Conservation (phyloP, 2,329 filamentous ascomycete genomes). For the Beauveria bassiana region DNA sequence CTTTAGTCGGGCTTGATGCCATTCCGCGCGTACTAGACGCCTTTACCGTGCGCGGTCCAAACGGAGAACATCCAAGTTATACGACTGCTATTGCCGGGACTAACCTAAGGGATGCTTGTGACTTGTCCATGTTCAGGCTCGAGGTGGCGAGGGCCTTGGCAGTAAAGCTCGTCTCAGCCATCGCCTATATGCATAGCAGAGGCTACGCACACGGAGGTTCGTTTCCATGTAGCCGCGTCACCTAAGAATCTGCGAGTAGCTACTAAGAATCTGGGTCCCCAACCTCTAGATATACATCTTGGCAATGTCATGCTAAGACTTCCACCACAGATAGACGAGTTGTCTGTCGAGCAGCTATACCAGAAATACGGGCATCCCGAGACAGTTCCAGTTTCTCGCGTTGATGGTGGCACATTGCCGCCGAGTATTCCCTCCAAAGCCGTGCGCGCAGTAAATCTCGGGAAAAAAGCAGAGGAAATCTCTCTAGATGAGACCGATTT, state of each 20-base stretch:
- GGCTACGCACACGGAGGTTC: slow-evolving; percentile 18
- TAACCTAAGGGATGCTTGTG: neutral
- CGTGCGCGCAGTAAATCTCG: neutral
- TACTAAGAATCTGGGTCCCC: neutral
- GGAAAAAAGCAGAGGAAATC: neutral
- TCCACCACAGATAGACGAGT: slow-evolving; percentile 15
- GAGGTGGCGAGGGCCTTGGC: slow-evolving; percentile 15
- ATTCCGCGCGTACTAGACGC: neutral
- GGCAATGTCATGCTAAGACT: slow-evolving; percentile 16
- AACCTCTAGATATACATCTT: slow-evolving; percentile 19
- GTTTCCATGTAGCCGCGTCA: neutral
- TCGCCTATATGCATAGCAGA: slow-evolving; percentile 19
- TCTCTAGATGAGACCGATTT: neutral
- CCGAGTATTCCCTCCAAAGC: neutral
- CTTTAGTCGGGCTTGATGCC: neutral
- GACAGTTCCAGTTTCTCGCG: slow-evolving; percentile 18
- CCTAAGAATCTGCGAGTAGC: neutral
- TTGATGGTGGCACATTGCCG: slow-evolving; percentile 13
- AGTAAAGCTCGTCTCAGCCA: slow-evolving; percentile 17
- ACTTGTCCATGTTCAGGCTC: slow-evolving; percentile 7
- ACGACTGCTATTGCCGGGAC: neutral
- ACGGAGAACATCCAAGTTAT: neutral
- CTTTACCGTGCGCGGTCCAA: neutral
- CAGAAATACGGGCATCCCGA: slow-evolving; percentile 22
- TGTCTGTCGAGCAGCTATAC: slow-evolving; percentile 25